Conservation (phyloP, 768 basidiomycete genomes). For the Rhodosporidiobolus sp. region DNA sequence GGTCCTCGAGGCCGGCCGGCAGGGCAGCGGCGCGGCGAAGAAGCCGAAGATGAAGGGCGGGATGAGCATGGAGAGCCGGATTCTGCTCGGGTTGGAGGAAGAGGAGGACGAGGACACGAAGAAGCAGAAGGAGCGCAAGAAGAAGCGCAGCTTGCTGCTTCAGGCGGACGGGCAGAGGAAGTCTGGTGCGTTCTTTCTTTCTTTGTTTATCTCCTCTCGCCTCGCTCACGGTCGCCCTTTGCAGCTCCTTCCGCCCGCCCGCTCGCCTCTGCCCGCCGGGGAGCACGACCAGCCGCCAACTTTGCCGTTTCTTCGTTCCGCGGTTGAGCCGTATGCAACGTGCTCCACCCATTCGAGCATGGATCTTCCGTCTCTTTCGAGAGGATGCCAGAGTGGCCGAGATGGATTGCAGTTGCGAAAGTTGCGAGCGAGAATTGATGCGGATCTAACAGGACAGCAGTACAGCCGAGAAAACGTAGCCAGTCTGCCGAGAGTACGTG, state of each 20-base stretch:
- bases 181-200: conserved; percentile 9
- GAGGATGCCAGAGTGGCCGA: no score
- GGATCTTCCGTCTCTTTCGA: no score
- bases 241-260: conserved; percentile 17
- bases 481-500: no score
- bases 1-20: conserved; percentile 16
- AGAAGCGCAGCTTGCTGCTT: conserved; percentile 31
- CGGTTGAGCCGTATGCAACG: background rate
- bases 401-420: no score
- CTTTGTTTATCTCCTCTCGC: background rate
- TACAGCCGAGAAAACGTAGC: no score
- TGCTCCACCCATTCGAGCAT: no score
- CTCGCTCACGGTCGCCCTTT: no score
- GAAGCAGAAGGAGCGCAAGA: conserved; percentile 32
- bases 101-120: conserved; percentile 9
- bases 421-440: no score
- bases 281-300: conserved; percentile 19
- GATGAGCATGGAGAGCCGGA: conserved; percentile 29
- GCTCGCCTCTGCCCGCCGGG: conserved; percentile 12
- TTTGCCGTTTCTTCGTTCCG: conserved; percentile 25
- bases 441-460: no score
- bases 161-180: conserved; percentile 35
- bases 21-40: background rate
- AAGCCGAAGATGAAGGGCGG: conserved; percentile 33
- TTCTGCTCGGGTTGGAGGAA: conserved; percentile 34